Evolutionary conservation across 164 flowering plant genomes (phyloP), one percentile per base, ranked within the genome.

Genomic region (Taxillus chinensis): DNA sequence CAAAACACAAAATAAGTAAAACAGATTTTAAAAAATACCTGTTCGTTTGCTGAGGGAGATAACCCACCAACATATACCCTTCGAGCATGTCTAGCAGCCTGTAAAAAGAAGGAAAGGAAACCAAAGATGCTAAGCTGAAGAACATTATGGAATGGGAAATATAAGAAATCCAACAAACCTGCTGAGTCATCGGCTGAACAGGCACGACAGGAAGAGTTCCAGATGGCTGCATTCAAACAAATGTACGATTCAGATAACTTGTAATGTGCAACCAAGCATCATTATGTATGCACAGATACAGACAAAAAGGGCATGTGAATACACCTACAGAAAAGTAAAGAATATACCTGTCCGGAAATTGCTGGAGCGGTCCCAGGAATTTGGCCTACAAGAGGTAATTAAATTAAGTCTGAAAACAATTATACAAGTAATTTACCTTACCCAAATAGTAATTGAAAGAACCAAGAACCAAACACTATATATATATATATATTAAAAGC

Each of bases 41-140:
- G 98, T 75, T 90, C 98, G 78, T 90, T 90, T 50, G 98, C 98
- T 54, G 87, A 72, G 11, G 97, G 90, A 6, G 97, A 68, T 60
- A 92, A 96, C 3, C 98, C 98, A 58, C 98, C 98, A 70, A 92
- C 98, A 77, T 92, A 90, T 2, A 92, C 95, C 65, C 96, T 76
- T 40, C 97, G 76, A 54, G 98, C 97, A 84, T 90, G 98, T 56
- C 97, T 75, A 11, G 97, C 88, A 59, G 97, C 98, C 97, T 90
- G 78, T 41, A 7, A 48, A 9, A 48, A 48, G 13, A 48, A 48
- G 57, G 0, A 14, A 55, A 49, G 57, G 5, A 65, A 9, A 14
- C 9, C 13, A 16, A 53, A 8, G 40, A 4, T 38, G 17, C 51
- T 8, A 48, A 43, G 10, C 46, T 1, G 2, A 40, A 62, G 10